phyloP scores from a whole-genome alignment of 2,329 filamentous ascomycete genomes.

The Drechslerella stenobrocha region DNA sequence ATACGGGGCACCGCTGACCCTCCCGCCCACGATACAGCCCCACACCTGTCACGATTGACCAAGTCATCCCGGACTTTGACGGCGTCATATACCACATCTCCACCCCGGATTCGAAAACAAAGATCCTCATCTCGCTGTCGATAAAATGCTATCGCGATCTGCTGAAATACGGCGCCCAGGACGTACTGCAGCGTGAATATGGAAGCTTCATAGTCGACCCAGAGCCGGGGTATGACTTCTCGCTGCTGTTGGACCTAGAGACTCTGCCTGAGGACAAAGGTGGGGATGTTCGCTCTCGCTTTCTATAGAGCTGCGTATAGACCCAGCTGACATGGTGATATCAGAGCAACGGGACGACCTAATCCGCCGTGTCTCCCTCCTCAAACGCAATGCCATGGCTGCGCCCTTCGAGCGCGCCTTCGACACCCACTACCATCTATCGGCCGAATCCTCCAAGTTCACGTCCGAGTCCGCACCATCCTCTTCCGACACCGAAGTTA shows the following conservation, averaged over 20 bases:
- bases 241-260: conserved; percentile 84
- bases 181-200: conserved; percentile 92
- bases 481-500: conserved; percentile 89
- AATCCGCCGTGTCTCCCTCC: conserved; percentile 79
- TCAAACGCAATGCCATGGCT: conserved; percentile 99
- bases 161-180: conserved; percentile 86
- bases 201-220: conserved; percentile 83
- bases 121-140: conserved; percentile 91
- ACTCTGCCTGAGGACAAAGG: conserved; percentile 78
- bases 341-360: conserved; percentile 82
- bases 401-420: conserved; percentile 98
- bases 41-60: conserved; percentile 85
- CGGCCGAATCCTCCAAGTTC: conserved; percentile 87
- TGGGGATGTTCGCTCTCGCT: conserved; percentile 54
- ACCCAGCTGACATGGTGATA: not conserved
- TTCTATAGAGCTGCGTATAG: not conserved
- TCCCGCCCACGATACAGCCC: conserved; percentile 63
- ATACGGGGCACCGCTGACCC: conserved; percentile 10
- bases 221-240: conserved; percentile 95
- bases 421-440: conserved; percentile 81
- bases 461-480: conserved; percentile 92
- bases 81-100: conserved; percentile 98
- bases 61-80: conserved; percentile 98
- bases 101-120: conserved; percentile 87
- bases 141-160: conserved; percentile 95